These are phyloP conservation scores for Ganoderma multipileum DNA, from an alignment of 1,284 basidiomycete species.

Conservation along the genomic window DNA sequence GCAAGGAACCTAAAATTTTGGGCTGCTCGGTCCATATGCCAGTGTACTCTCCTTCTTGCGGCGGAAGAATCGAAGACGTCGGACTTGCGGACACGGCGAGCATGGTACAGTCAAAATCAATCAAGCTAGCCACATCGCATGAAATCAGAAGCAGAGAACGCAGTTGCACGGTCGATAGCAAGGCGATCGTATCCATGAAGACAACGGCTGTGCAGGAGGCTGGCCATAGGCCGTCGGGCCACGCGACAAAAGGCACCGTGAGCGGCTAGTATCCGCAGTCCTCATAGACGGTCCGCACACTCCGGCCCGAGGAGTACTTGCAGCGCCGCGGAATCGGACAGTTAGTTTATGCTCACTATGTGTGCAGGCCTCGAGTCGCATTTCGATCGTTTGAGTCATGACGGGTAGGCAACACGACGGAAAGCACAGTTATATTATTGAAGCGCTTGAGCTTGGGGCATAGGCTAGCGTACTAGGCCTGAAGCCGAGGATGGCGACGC, in stretches of 20 bases:
- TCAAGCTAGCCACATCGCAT: background rate
- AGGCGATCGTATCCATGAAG: background rate
- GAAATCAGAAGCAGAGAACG: background rate
- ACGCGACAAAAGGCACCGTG: background rate
- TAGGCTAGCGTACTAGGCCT: no score
- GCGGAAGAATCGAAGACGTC: background rate
- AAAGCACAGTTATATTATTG: background rate
- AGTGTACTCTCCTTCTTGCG: background rate
- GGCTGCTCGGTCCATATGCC: background rate
- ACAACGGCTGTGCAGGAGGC: background rate
- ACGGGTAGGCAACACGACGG: background rate
- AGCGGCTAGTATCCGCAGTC: background rate
- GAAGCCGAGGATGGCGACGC: background rate
- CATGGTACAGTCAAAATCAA: background rate
- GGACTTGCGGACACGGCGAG: background rate
- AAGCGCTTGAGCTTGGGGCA: background rate
- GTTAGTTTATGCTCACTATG: no score
- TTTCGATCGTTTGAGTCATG: background rate
- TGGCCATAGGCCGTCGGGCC: no score
- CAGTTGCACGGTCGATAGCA: background rate
- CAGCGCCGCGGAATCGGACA: background rate
- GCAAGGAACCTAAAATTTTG: background rate
- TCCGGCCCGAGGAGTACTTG: background rate
- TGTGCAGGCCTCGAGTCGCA: no score
- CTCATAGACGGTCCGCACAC: background rate